phyloP scores from a whole-genome alignment of 495 filamentous ascomycete genomes.

The Cairneyella variabilis region DNA sequence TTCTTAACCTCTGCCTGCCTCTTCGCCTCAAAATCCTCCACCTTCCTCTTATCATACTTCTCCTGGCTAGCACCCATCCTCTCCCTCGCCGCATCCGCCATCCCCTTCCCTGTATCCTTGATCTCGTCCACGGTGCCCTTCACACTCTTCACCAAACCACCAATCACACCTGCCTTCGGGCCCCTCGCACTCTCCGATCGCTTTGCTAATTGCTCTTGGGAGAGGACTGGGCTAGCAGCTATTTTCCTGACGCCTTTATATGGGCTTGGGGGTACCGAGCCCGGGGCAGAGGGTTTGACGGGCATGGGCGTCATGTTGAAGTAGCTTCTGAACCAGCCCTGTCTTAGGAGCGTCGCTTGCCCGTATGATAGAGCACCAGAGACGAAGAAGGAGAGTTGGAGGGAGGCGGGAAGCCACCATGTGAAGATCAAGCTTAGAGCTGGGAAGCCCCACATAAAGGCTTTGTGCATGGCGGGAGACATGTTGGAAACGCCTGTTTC shows the following conservation, averaged over 20 bases:
- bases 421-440: constrained; percentile 59
- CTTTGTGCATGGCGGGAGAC: constrained; percentile 39
- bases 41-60: constrained; percentile 30
- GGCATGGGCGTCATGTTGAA: constrained; percentile 50
- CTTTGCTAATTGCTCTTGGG: constrained; percentile 16
- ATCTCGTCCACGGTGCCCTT: constrained; percentile 15
- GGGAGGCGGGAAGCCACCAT: constrained; percentile 56
- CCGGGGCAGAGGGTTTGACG: background rate
- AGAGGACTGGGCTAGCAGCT: constrained; percentile 27
- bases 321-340: constrained; percentile 41
- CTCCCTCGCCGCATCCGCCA: constrained; percentile 30
- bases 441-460: constrained; percentile 56
- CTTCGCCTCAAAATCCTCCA: constrained; percentile 43
- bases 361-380: constrained; percentile 50
- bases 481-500: constrained; percentile 28
- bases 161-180: background rate
- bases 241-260: constrained; percentile 24
- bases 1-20: constrained; percentile 40
- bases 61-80: too few relatives aligned
- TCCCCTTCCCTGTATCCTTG: constrained; percentile 22
- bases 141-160: constrained; percentile 17
- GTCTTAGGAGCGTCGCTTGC: constrained; percentile 55
- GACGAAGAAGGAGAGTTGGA: constrained; percentile 70
- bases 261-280: constrained; percentile 8
- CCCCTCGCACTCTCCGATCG: constrained; percentile 3